Percentiles rank a stretch among this genome's conserved stretches.
Evolutionary conservation across 768 basidiomycete genomes (phyloP).

Genomic region (Pleurotus tuoliensis): DNA sequence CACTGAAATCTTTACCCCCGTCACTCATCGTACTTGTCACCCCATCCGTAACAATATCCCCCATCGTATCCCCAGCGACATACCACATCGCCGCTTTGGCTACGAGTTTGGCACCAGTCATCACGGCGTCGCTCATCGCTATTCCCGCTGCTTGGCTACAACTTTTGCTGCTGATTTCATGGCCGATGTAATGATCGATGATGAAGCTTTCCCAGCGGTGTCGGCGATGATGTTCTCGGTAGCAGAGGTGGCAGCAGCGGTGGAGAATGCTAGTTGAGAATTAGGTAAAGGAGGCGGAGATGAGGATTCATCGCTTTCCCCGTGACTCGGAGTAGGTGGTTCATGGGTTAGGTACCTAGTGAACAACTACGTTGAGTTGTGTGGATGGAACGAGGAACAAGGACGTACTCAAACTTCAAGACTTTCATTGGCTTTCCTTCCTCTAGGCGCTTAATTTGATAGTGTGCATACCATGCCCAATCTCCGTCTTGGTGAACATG

Average conservation of each 20-base stretch:
- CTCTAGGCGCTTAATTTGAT: not conserved
- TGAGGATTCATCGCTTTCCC: too few relatives aligned
- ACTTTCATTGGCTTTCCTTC: not conserved
- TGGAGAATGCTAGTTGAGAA: not conserved
- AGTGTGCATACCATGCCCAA: not conserved
- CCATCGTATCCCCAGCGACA: not conserved
- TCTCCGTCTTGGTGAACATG: not conserved
- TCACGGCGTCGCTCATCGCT: not conserved
- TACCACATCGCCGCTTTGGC: not conserved
- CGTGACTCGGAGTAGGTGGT: not conserved
- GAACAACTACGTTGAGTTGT: too few relatives aligned
- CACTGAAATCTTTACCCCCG: not conserved
- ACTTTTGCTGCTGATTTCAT: not conserved
- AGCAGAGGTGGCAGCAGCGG: not conserved
- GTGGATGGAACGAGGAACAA: not conserved
- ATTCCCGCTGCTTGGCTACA: not conserved
- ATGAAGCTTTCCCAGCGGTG: not conserved
- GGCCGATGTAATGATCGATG: not conserved
- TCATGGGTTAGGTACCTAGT: not conserved
- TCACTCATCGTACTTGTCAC: not conserved
- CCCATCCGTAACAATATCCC: not conserved
- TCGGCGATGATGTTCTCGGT: not conserved
- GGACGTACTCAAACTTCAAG: conserved; percentile 2
- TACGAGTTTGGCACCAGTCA: not conserved
- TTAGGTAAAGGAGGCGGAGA: too few relatives aligned